Percentiles rank a stretch among this genome's conserved stretches.
phyloP scores from a whole-genome alignment of 2,329 filamentous ascomycete species.

The Colletotrichum eleusines region DNA sequence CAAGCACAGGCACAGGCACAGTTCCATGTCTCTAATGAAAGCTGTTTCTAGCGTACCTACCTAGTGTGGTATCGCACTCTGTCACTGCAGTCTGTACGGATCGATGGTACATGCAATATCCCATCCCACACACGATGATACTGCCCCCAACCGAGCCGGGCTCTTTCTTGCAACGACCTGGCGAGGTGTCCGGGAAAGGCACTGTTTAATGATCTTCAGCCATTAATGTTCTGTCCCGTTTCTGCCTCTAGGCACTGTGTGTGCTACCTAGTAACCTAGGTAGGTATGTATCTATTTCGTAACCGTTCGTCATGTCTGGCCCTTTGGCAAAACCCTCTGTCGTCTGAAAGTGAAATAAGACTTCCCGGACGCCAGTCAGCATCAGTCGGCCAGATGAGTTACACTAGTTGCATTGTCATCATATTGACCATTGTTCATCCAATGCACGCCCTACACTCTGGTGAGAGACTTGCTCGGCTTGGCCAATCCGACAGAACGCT shows the following conservation, averaged over 20 bases:
- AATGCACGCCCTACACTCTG: not conserved
- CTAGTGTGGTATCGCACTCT: too few relatives aligned
- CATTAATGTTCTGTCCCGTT: not conserved
- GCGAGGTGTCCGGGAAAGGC: constrained; percentile 1
- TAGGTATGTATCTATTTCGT: too few relatives aligned
- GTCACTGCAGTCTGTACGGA: too few relatives aligned
- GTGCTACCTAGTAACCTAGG: too few relatives aligned
- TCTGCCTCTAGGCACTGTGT: not conserved
- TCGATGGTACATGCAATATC: not conserved
- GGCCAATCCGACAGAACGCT: constrained; percentile 12
- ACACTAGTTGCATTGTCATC: not conserved
- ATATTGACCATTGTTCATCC: not conserved
- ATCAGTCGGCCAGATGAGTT: not conserved
- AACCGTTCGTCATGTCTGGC: not conserved
- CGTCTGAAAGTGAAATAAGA: not conserved
- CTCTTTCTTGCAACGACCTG: not conserved
- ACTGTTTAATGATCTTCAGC: not conserved
- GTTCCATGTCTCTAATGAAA: not conserved
- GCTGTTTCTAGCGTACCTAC: too few relatives aligned
- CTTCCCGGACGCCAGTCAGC: not conserved
- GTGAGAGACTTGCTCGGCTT: not conserved
- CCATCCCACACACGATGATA: constrained; percentile 11
- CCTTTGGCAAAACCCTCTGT: not conserved
- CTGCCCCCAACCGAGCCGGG: constrained; percentile 7
- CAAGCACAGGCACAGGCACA: not conserved